Evolutionary conservation across 2,329 filamentous ascomycete genomes (phyloP).

Genomic region (Calonectria henricotiae): DNA sequence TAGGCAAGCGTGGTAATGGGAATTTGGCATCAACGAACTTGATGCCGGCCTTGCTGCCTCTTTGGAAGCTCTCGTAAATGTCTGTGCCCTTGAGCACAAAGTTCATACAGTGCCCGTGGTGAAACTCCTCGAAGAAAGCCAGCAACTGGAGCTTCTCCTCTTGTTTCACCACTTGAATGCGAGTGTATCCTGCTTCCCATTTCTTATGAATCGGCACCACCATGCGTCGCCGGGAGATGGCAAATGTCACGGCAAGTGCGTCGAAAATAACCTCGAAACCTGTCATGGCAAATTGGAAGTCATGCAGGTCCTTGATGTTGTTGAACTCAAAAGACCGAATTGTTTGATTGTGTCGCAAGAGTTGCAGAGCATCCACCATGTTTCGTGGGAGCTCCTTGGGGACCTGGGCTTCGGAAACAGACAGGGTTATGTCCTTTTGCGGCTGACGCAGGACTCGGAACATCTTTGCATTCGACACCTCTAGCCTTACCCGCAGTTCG

Average conservation of each 20-base stretch:
- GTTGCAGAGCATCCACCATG: constrained; percentile 76
- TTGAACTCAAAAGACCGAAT: constrained; percentile 81
- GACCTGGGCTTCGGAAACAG: constrained; percentile 79
- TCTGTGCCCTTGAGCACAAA: constrained; percentile 90
- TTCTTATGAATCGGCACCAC: constrained; percentile 96
- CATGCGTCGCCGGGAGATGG: constrained; percentile 88
- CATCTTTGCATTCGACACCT: constrained; percentile 74
- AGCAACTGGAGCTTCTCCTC: constrained; percentile 85
- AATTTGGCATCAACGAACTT: constrained; percentile 94
- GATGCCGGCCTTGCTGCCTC: constrained; percentile 79
- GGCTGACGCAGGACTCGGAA: constrained; percentile 80
- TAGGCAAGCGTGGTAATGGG: constrained; percentile 78
- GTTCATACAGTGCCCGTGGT: constrained; percentile 90
- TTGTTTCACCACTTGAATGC: constrained; percentile 82
- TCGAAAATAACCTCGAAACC: constrained; percentile 85
- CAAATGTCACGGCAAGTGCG: constrained; percentile 80
- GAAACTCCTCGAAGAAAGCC: constrained; percentile 91
- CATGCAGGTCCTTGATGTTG: constrained; percentile 79
- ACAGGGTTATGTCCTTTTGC: constrained; percentile 84
- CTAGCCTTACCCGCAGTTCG: constrained; percentile 79
- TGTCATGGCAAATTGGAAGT: constrained; percentile 85
- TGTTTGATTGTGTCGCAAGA: constrained; percentile 72
- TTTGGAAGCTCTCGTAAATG: constrained; percentile 80
- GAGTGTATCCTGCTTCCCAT: constrained; percentile 87
- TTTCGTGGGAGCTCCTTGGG: constrained; percentile 75